Evolutionary conservation across 2,329 filamentous ascomycete genomes (phyloP).

Genomic region (Fusarium cyanostomum): DNA sequence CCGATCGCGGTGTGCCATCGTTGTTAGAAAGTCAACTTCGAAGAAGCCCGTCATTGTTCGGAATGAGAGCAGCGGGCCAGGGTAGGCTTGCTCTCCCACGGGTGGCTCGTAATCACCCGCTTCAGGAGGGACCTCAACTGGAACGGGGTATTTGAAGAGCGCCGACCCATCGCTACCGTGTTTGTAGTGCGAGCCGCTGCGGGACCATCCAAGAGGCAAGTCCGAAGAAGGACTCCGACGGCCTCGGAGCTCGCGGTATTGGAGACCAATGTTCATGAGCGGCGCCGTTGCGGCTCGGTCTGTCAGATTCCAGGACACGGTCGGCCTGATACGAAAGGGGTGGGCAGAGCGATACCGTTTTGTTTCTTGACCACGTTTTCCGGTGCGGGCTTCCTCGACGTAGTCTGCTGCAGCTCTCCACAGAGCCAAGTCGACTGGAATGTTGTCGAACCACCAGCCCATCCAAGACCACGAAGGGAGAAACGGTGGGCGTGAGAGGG

Average conservation of each 20-base stretch:
- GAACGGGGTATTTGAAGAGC: constrained; percentile 55
- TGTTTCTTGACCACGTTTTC: constrained; percentile 44
- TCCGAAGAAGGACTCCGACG: constrained; percentile 44
- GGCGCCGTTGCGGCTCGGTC: constrained; percentile 49
- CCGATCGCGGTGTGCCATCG: constrained; percentile 48
- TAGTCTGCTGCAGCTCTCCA: constrained; percentile 57
- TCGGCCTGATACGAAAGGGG: constrained; percentile 51
- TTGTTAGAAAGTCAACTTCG: constrained; percentile 53
- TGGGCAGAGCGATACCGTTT: constrained; percentile 51
- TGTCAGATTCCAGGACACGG: constrained; percentile 53
- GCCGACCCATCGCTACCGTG: constrained; percentile 53
- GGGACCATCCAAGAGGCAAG: constrained; percentile 54
- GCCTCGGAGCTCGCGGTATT: constrained; percentile 51
- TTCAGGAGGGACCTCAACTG: constrained; percentile 48
- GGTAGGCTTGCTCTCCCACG: constrained; percentile 46
- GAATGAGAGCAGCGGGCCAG: constrained; percentile 54
- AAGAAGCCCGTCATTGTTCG: constrained; percentile 52
- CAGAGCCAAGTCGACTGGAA: constrained; percentile 53
- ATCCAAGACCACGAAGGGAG: constrained; percentile 60
- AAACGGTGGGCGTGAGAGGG: constrained; percentile 49
- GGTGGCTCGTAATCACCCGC: constrained; percentile 45
- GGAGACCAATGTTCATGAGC: constrained; percentile 51
- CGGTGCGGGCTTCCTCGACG: constrained; percentile 49
- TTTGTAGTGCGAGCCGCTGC: constrained; percentile 49
- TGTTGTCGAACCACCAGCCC: constrained; percentile 58